A percentile compares a stretch with the other conserved stretches of the same genome.
Evolutionary conservation across 176 grass and related monocot species (phyloP).

Genomic region (Leersia perrieri): DNA sequence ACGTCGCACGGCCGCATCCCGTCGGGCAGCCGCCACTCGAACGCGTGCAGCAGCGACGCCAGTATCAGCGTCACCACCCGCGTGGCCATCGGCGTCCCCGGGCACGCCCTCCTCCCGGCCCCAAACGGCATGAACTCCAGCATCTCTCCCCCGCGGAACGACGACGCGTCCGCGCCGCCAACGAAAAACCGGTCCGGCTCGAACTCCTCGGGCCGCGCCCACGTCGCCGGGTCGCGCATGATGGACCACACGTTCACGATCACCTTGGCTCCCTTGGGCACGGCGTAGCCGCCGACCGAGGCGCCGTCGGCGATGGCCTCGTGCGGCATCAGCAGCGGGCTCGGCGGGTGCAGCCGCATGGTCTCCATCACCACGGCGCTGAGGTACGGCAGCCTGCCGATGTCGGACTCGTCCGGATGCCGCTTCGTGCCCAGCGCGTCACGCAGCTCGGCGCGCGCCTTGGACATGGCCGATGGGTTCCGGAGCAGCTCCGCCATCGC

Average conservation of each 20-base stretch:
- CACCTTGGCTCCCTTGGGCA: constrained; percentile 43
- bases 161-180: no score
- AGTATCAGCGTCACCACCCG: constrained; percentile 45
- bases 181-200: constrained; percentile 61
- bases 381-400: constrained; percentile 45
- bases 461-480: constrained; percentile 47
- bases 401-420: constrained; percentile 30
- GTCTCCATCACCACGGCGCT: constrained; percentile 60
- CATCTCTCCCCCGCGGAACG: constrained; percentile 29
- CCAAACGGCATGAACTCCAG: constrained; percentile 67
- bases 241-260: constrained; percentile 52
- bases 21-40: constrained; percentile 53
- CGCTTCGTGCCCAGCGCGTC: constrained; percentile 32
- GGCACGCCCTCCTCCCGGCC: constrained; percentile 52
- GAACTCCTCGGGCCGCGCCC: constrained; percentile 44
- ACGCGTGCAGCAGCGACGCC: constrained; percentile 41
- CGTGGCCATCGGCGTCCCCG: constrained; percentile 50
- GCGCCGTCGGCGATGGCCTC: constrained; percentile 37
- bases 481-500: constrained; percentile 66
- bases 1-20: constrained; percentile 48
- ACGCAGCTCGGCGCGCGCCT: constrained; percentile 51
- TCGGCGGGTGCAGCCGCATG: constrained; percentile 60
- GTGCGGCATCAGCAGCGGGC: constrained; percentile 59
- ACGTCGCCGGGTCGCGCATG: constrained; percentile 48
- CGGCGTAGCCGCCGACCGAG: constrained; percentile 36